A percentile compares a stretch with the other conserved stretches of the same genome.
phyloP scores from a whole-genome alignment of 352 stramenopile genomes.

The Globisporangium cystogenes region DNA sequence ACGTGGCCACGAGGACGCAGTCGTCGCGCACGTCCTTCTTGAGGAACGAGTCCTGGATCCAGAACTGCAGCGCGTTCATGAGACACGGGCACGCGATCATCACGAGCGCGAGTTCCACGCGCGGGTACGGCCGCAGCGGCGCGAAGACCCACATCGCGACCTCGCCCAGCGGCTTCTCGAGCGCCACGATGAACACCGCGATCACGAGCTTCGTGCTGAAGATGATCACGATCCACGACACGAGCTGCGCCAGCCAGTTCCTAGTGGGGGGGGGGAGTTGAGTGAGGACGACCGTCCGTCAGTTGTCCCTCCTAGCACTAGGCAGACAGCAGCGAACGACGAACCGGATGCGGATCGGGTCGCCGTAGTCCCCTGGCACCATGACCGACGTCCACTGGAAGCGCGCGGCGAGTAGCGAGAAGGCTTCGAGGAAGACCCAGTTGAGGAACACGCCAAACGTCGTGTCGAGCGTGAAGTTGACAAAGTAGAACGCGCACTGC shows the following conservation, averaged over 20 bases:
- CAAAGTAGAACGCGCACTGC: slow-evolving; percentile 85
- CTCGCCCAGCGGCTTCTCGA: slow-evolving; percentile 55
- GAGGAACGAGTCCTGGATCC: slow-evolving; percentile 88
- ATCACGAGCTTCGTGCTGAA: slow-evolving; percentile 78
- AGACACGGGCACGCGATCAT: slow-evolving; percentile 87
- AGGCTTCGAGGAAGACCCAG: slow-evolving; percentile 62
- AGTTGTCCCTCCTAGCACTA: not conserved
- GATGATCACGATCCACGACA: slow-evolving; percentile 79
- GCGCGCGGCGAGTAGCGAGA: slow-evolving; percentile 45
- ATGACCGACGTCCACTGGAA: slow-evolving; percentile 55
- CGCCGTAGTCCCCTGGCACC: slow-evolving; percentile 77
- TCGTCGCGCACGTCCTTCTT: slow-evolving; percentile 77
- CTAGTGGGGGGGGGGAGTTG: slow-evolving; percentile 10
- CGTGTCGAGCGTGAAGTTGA: slow-evolving; percentile 87
- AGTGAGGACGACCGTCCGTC: not conserved
- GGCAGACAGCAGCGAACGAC: not conserved
- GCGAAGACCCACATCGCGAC: slow-evolving; percentile 65
- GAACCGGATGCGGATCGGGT: slow-evolving; percentile 45
- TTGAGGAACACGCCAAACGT: slow-evolving; percentile 83
- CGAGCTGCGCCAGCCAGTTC: slow-evolving; percentile 71
- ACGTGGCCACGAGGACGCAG: slow-evolving; percentile 34
- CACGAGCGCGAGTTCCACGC: slow-evolving; percentile 73
- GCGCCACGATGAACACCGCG: slow-evolving; percentile 59
- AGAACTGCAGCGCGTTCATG: slow-evolving; percentile 89
- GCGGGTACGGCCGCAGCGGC: slow-evolving; percentile 55